Evolutionary conservation across 176 grass and related monocot species (phyloP), one percentile per base, ranked within the genome.

Genomic region (Tillandsia fasciculata): DNA sequence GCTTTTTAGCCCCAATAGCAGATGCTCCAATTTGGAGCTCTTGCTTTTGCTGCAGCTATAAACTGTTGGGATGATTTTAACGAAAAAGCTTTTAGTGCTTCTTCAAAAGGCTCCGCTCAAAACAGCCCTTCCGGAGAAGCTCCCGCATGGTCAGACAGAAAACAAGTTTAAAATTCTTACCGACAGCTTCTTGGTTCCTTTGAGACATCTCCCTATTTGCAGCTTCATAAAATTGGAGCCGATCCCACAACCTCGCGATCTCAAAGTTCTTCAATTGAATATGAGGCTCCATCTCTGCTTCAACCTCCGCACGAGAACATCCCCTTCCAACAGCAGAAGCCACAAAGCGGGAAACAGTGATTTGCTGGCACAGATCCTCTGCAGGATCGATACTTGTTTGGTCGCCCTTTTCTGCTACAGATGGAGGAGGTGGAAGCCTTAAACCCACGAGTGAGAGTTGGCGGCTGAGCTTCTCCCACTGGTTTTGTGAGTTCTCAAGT

Each of bases 121-220:
- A 42, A 42, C 4, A 42, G 33, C 33, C 29, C 33, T 42, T 42
- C 33, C 6, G 6, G 33, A 42, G 33, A 42, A 42, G 33, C 33
- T 42, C 33, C 33, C 1, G 4, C 33, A 42, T 42, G 33, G 33
- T 42, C 3, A 42, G 4, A 42, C 33, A 7, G 4, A 12, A 29
- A 59, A 22, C 13, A 71, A 68, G 71, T 78, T 78, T 54, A 83
- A 71, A 63, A 67, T 77, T 17, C 77, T 81, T 81, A 94, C 95
- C 95, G 0, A 94, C 85, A 73, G 95, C 87, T 87, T 99, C 90
- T 88, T 99, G 95, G 58, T 99, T 99, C 75, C 90, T 88, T 54
- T 94, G 95, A 53, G 86, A 93, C 87, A 99, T 99, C 74, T 99
- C 90, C 77, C 82, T 88, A 79, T 99, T 99, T 64, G 87, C 87